Conservation (phyloP, 495 filamentous ascomycete species). For the Penicillium crystallinum region DNA sequence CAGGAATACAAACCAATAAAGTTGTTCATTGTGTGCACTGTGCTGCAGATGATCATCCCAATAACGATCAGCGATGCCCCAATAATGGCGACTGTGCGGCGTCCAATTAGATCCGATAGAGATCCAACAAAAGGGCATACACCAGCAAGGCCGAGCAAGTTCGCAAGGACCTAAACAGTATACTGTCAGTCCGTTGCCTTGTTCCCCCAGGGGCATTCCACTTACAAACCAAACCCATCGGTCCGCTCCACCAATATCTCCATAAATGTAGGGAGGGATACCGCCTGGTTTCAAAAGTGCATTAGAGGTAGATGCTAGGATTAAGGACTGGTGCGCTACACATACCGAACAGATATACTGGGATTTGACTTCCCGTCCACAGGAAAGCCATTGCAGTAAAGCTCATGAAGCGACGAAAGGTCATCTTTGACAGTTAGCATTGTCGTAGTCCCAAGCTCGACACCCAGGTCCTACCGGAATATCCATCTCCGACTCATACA, state of each 20-base stretch:
- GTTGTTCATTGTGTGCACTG: conserved; percentile 59
- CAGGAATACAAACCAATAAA: conserved; percentile 55
- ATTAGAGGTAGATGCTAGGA: neutral
- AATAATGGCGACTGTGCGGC: conserved; percentile 60
- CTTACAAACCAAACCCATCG: conserved; percentile 68
- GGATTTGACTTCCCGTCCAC: conserved; percentile 62
- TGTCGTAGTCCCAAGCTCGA: neutral
- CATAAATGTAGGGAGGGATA: conserved; percentile 60
- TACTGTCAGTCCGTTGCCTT: neutral
- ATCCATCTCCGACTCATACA: conserved; percentile 20
- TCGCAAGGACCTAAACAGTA: conserved; percentile 46
- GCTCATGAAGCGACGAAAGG: conserved; percentile 52
- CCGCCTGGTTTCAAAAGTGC: conserved; percentile 31
- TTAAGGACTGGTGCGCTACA: neutral
- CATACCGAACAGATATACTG: conserved; percentile 56
- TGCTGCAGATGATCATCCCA: conserved; percentile 62
- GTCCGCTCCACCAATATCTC: conserved; percentile 58
- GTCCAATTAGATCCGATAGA: conserved; percentile 63
- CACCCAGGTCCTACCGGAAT: conserved; percentile 8
- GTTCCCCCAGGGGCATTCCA: neutral
- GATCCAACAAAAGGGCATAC: conserved; percentile 70
- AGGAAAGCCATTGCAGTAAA: conserved; percentile 61
- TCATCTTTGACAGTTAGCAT: conserved; percentile 41
- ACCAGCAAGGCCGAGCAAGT: conserved; percentile 61
- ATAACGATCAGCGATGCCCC: conserved; percentile 55